Percentiles rank a stretch among this genome's conserved stretches.
phyloP scores from a whole-genome alignment of 2,329 filamentous ascomycete genomes.

The Microdochium trichocladiopsis region DNA sequence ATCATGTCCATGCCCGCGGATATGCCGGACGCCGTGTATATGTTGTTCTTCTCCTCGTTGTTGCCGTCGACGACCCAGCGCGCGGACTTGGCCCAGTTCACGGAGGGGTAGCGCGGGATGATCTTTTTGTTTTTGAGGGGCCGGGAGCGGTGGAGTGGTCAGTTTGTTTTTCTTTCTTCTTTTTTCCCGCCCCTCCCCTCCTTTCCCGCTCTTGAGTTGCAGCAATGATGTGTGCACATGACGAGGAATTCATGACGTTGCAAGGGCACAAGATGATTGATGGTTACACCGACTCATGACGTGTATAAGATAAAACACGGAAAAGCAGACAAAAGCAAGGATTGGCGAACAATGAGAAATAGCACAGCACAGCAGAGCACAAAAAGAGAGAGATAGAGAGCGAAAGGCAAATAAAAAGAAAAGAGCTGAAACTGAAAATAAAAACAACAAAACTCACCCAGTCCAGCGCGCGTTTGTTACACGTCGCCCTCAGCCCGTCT shows the following conservation, averaged over 20 bases:
- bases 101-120: slow-evolving; percentile 36
- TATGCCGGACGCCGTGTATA: slow-evolving; percentile 59
- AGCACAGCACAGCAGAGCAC: neutral
- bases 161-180: no score
- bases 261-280: neutral
- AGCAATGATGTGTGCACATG: no score
- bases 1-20: slow-evolving; percentile 54
- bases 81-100: slow-evolving; percentile 54
- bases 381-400: neutral
- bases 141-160: no score
- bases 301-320: no score
- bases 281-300: neutral
- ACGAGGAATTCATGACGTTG: no score
- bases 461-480: slow-evolving; percentile 55
- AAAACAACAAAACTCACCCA: slow-evolving; percentile 30
- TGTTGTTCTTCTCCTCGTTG: no score
- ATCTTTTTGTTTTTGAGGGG: slow-evolving; percentile 7
- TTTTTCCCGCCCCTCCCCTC: no score
- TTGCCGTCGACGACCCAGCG: slow-evolving; percentile 60
- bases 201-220: no score
- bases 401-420: neutral
- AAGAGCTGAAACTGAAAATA: no score
- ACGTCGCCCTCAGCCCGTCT: slow-evolving; percentile 54
- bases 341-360: neutral
- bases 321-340: neutral